Evolutionary conservation across 305 asterid genomes (phyloP).

Genomic region (Rubia peregrina): DNA sequence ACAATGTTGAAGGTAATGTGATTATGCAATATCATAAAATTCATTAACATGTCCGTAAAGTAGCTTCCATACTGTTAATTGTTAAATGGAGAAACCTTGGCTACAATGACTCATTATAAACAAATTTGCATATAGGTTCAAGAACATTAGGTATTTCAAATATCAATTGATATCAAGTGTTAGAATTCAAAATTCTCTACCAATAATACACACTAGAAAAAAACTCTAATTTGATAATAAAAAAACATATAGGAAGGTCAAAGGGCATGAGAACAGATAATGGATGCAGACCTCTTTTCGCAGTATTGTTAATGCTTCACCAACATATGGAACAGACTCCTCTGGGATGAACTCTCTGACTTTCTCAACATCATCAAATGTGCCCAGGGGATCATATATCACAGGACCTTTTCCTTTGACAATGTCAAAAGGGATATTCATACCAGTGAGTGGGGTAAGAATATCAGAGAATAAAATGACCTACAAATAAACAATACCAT

Average conservation of each 20-base stretch:
- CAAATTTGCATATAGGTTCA: not conserved
- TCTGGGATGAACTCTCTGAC: conserved; percentile 80
- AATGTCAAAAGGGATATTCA: conserved; percentile 97
- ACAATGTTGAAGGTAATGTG: not conserved
- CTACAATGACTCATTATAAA: not conserved
- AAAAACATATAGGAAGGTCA: not conserved
- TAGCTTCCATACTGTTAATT: not conserved
- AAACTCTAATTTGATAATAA: not conserved
- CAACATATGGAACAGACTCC: conserved; percentile 91
- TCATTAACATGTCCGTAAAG: not conserved
- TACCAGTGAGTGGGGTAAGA: conserved; percentile 96
- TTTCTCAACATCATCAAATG: conserved; percentile 70
- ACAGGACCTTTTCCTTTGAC: conserved; percentile 94
- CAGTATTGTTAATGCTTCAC: conserved; percentile 87
- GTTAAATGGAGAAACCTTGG: not conserved
- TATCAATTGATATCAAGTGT: not conserved
- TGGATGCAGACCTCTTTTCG: conserved; percentile 62
- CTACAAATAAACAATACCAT: conserved; percentile 27
- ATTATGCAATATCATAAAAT: not conserved
- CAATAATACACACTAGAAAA: not conserved
- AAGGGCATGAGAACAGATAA: conserved; percentile 4
- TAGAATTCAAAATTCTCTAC: not conserved
- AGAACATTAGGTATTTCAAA: not conserved
- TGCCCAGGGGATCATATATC: conserved; percentile 72
- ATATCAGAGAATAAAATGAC: conserved; percentile 97